Evolutionary conservation across 2,329 filamentous ascomycete species (phyloP).

Genomic region (Colletotrichum aenigma): DNA sequence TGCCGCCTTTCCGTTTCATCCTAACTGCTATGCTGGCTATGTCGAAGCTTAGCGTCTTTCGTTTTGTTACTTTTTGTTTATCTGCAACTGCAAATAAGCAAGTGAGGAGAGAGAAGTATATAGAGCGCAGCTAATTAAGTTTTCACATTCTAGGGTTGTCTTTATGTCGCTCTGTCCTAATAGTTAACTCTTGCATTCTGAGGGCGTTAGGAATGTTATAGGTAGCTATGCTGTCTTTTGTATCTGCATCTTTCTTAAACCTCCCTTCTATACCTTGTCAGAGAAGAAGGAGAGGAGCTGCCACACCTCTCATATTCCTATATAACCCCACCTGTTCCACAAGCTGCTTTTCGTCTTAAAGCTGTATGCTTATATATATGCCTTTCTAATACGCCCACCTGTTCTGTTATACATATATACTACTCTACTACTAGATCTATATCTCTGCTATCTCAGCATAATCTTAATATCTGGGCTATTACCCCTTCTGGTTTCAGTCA

Average conservation of each 20-base stretch:
- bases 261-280: not conserved
- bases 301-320: not conserved
- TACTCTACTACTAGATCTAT: not conserved
- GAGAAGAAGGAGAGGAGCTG: not conserved
- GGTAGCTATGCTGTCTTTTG: not conserved
- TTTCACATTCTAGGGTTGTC: not conserved
- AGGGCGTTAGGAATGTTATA: not conserved
- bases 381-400: not conserved
- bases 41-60: no score
- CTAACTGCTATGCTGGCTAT: no score
- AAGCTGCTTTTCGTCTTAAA: not conserved
- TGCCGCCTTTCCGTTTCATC: no score
- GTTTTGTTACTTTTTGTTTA: no score
- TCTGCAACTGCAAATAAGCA: no score
- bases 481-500: not conserved
- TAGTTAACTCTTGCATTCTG: not conserved
- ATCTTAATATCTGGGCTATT: not conserved
- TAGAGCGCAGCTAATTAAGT: not conserved
- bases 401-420: not conserved
- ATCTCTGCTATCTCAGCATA: not conserved
- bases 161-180: not conserved
- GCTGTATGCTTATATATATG: not conserved
- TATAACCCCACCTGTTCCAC: not conserved
- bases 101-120: not conserved
- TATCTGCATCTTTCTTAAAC: not conserved